These are phyloP conservation scores for Incumbomyces lentus DNA, from an alignment of 2,329 filamentous ascomycete species.

Conservation along the genomic window DNA sequence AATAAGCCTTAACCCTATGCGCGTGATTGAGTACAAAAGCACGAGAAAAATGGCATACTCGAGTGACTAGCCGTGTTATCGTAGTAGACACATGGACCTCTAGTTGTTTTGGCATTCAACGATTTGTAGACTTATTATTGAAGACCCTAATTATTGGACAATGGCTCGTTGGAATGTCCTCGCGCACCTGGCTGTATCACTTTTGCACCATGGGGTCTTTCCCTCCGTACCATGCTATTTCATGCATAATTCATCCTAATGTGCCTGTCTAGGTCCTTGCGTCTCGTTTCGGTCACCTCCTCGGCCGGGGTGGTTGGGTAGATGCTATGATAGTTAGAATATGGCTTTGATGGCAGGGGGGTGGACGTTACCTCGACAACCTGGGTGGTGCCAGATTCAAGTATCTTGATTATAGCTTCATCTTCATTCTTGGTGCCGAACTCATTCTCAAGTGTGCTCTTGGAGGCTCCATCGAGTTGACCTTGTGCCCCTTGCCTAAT, in stretches of 20 bases:
- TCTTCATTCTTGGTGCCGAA: conserved; percentile 76
- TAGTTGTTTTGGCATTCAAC: no score
- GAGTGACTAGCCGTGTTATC: no score
- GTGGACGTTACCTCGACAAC: conserved; percentile 41
- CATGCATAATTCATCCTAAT: conserved; percentile 2
- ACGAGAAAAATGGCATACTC: no score
- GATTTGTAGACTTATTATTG: no score
- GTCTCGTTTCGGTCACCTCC: conserved; percentile 17
- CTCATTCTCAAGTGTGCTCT: conserved; percentile 66
- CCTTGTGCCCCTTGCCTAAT: conserved; percentile 76
- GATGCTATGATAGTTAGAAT: neutral
- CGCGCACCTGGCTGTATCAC: no score
- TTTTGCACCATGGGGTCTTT: no score
- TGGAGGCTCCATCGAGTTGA: conserved; percentile 63
- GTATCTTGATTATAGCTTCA: conserved; percentile 69
- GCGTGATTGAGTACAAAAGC: no score
- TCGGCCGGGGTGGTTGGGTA: conserved; percentile 12
- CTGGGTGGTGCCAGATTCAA: conserved; percentile 64
- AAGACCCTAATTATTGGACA: no score
- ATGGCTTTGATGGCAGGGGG: neutral
- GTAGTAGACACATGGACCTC: no score
- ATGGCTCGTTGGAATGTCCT: no score
- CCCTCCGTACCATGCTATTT: no score
- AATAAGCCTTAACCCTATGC: no score
- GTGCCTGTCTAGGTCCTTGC: conserved; percentile 15